Evolutionary conservation across 1,139 yeast species (phyloP).

Genomic region (Fermentozyma sake): DNA sequence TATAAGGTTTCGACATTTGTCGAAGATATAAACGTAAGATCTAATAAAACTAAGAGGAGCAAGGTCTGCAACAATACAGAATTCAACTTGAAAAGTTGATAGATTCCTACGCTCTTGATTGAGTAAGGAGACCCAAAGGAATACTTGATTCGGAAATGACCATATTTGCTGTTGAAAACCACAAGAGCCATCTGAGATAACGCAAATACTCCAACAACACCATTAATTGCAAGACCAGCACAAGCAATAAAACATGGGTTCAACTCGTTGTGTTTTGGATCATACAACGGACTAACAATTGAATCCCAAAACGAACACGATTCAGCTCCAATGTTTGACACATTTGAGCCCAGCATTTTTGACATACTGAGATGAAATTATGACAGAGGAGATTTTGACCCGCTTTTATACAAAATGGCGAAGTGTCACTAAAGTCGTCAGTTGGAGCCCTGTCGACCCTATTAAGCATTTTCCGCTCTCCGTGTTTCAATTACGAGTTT

Average conservation of each 20-base stretch:
- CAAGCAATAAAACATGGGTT: constrained; percentile 32
- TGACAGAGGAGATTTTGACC: too few relatives aligned
- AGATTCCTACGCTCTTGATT: constrained; percentile 24
- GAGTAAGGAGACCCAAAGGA: constrained; percentile 26
- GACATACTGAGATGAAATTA: too few relatives aligned
- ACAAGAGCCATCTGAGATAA: constrained; percentile 15
- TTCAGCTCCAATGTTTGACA: too few relatives aligned
- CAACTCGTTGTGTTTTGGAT: constrained; percentile 21
- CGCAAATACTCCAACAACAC: constrained; percentile 11
- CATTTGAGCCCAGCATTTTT: too few relatives aligned
- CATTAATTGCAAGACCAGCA: constrained; percentile 10
- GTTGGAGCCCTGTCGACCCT: too few relatives aligned
- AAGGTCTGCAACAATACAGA: constrained; percentile 20
- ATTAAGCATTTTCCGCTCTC: too few relatives aligned
- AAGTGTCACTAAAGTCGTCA: too few relatives aligned
- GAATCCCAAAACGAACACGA: constrained; percentile 5
- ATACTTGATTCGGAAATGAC: constrained; percentile 24
- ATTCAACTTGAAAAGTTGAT: constrained; percentile 20
- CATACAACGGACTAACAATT: constrained; percentile 17
- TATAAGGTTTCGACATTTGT: constrained; percentile 7
- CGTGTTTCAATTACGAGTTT: too few relatives aligned
- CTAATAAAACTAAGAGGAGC: constrained; percentile 12
- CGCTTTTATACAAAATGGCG: too few relatives aligned
- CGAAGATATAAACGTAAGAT: constrained; percentile 10
- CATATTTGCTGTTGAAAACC: constrained; percentile 19